Percentiles rank a stretch among this genome's conserved stretches.
Conservation (phyloP, 306 rosid species). For the Calophaca sinica region DNA sequence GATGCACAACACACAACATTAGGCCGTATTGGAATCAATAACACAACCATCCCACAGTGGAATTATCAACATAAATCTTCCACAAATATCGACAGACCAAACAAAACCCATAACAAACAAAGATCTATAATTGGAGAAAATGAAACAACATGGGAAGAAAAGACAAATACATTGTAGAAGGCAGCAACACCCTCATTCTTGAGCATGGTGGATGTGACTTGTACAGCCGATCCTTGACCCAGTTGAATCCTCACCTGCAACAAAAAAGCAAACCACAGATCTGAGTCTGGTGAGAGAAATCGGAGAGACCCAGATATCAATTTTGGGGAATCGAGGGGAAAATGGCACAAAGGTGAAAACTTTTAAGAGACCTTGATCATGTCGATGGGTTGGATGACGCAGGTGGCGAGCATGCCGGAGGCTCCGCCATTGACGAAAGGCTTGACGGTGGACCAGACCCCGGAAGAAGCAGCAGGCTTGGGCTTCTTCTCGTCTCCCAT, state of each 20-base stretch:
- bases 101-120: slow-evolving; percentile 1
- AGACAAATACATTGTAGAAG: slow-evolving; percentile 75
- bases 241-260: slow-evolving; percentile 94
- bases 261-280: slow-evolving; percentile 55
- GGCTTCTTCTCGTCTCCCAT: slow-evolving; percentile 96
- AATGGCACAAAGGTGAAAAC: background rate
- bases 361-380: slow-evolving; percentile 79
- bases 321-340: background rate
- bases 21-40: background rate
- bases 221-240: slow-evolving; percentile 93
- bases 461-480: slow-evolving; percentile 47
- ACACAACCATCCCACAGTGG: slow-evolving; percentile 17
- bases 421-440: slow-evolving; percentile 96
- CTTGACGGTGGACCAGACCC: slow-evolving; percentile 85
- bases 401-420: slow-evolving; percentile 99
- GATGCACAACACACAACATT: slow-evolving; percentile 23
- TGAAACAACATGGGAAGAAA: slow-evolving; percentile 31
- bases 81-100: background rate
- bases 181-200: slow-evolving; percentile 89
- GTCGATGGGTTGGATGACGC: slow-evolving; percentile 95
- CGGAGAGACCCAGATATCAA: slow-evolving; percentile 12
- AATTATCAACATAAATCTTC: slow-evolving; percentile 9
- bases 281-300: slow-evolving; percentile 42
- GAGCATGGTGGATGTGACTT: slow-evolving; percentile 76
- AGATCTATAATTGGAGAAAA: slow-evolving; percentile 32